These are phyloP conservation scores for Heimioporus retisporus DNA, from an alignment of 1,284 basidiomycete genomes.

Conservation along the genomic window DNA sequence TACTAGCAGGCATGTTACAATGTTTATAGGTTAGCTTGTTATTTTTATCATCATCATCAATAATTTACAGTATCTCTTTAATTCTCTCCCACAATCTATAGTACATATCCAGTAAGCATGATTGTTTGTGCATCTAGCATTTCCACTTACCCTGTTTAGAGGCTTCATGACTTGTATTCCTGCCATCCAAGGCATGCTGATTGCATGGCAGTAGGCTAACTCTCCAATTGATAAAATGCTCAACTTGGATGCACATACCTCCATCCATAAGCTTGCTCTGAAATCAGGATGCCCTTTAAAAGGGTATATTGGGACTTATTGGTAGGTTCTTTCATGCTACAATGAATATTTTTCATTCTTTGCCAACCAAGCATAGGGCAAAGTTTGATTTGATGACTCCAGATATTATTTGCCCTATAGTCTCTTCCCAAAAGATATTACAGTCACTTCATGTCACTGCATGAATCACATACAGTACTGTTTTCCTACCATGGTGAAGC, in stretches of 20 bases:
- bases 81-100: too few species aligned
- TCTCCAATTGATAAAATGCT: neutral
- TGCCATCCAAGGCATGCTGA: neutral
- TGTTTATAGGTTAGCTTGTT: too few species aligned
- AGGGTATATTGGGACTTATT: neutral
- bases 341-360: neutral
- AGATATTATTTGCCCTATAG: neutral
- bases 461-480: neutral
- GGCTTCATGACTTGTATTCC: neutral
- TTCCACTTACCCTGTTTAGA: neutral
- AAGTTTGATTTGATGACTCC: neutral
- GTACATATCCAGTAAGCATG: too few species aligned
- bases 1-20: too few species aligned
- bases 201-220: neutral
- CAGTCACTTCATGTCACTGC: neutral
- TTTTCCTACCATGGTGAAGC: neutral
- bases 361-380: neutral
- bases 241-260: neutral
- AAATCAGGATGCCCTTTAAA: neutral
- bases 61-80: too few species aligned
- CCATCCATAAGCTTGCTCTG: neutral
- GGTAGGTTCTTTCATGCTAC: neutral
- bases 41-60: too few species aligned
- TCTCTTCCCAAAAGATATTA: neutral
- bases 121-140: too few species aligned